Percentiles rank a stretch among this genome's conserved stretches.
phyloP scores from a whole-genome alignment of 352 stramenopile genomes.

The Phytophthora pseudosyringae region DNA sequence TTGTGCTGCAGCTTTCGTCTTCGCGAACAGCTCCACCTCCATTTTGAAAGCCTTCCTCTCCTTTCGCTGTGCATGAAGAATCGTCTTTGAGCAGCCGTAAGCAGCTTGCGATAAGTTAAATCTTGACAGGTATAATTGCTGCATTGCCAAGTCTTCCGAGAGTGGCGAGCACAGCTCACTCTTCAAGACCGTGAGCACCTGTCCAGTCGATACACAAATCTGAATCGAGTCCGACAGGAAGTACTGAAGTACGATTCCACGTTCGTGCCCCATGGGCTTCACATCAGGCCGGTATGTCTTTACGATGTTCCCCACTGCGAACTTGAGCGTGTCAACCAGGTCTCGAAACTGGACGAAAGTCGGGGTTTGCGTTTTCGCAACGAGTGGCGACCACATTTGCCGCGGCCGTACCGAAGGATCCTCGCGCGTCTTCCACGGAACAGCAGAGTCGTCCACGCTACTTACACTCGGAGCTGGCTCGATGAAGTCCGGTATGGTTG shows the following conservation, averaged over 20 bases:
- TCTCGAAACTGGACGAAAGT: constrained; percentile 64
- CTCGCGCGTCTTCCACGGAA: constrained; percentile 43
- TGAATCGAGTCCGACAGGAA: constrained; percentile 48
- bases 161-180: constrained; percentile 71
- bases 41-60: constrained; percentile 70
- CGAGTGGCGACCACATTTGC: constrained; percentile 78
- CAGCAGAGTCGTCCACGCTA: constrained; percentile 23
- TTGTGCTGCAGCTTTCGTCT: constrained; percentile 35
- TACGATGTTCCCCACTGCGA: constrained; percentile 74
- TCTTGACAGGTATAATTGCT: constrained; percentile 65
- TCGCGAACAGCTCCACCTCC: constrained; percentile 63
- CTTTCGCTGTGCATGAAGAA: constrained; percentile 50
- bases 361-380: constrained; percentile 45
- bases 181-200: constrained; percentile 53
- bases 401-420: constrained; percentile 33
- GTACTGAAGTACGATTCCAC: constrained; percentile 69
- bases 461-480: constrained; percentile 20
- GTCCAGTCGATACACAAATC: constrained; percentile 67
- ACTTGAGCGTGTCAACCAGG: constrained; percentile 63
- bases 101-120: constrained; percentile 78
- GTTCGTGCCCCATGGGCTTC: constrained; percentile 57
- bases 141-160: constrained; percentile 72
- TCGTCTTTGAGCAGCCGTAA: constrained; percentile 55
- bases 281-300: constrained; percentile 52
- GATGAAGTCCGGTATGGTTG: constrained; percentile 50